These are phyloP conservation scores for Chaetoceros tenuissimus DNA, from an alignment of 108 stramenopile genomes.

Conservation along the genomic window DNA sequence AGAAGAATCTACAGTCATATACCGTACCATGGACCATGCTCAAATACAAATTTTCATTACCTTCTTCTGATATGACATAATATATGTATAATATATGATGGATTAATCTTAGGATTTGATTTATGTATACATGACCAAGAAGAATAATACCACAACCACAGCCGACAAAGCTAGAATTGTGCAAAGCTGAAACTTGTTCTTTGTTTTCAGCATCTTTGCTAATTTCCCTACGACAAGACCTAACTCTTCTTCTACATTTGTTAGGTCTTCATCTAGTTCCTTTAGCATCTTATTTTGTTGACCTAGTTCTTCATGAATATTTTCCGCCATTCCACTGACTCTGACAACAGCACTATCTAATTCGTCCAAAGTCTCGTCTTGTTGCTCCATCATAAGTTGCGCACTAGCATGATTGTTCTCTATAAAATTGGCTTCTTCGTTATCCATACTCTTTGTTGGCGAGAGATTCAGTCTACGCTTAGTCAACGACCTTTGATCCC, in stretches of 20 bases:
- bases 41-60: no score
- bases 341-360: slow-evolving; percentile 65
- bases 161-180: slow-evolving; percentile 59
- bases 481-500: slow-evolving; percentile 59
- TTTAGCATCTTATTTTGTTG: slow-evolving; percentile 76
- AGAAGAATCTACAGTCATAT: no score
- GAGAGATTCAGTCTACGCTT: slow-evolving; percentile 20
- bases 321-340: slow-evolving; percentile 73
- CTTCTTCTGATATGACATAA: no score
- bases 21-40: no score
- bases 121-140: slow-evolving; percentile 67
- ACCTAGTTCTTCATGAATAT: slow-evolving; percentile 76
- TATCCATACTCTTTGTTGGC: slow-evolving; percentile 4
- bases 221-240: slow-evolving; percentile 87
- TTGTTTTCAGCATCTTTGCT: slow-evolving; percentile 77
- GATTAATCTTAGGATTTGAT: neutral
- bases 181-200: slow-evolving; percentile 66
- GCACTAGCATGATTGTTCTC: slow-evolving; percentile 55
- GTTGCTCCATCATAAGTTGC: slow-evolving; percentile 67
- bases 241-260: slow-evolving; percentile 72
- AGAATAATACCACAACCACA: slow-evolving; percentile 61
- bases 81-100: neutral
- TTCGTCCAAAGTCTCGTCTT: slow-evolving; percentile 81
- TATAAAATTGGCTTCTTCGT: slow-evolving; percentile 21
- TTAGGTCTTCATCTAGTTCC: slow-evolving; percentile 73